Evolutionary conservation across 2,329 filamentous ascomycete species (phyloP).

Genomic region (Cyphellophora attinorum): DNA sequence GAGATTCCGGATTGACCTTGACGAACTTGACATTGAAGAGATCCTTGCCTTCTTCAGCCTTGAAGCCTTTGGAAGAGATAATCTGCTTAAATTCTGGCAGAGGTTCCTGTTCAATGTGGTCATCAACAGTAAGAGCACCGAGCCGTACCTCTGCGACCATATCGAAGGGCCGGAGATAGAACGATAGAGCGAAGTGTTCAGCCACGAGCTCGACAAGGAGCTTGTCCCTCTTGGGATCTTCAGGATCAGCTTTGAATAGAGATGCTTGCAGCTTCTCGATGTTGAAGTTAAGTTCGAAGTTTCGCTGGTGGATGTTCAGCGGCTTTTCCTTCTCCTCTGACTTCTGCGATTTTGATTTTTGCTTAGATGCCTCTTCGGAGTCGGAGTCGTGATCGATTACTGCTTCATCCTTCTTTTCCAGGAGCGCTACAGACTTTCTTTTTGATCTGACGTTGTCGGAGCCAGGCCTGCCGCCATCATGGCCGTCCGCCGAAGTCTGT

Average conservation of each 20-base stretch:
- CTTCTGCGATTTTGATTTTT: conserved; percentile 60
- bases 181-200: conserved; percentile 76
- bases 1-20: conserved; percentile 80
- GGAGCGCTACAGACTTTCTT: conserved; percentile 24
- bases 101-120: conserved; percentile 82
- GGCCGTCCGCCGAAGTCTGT: conserved; percentile 17
- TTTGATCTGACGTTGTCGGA: conserved; percentile 19
- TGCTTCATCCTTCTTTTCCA: conserved; percentile 61
- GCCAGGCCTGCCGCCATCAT: conserved; percentile 24
- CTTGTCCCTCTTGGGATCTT: conserved; percentile 61
- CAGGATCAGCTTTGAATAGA: conserved; percentile 74
- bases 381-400: conserved; percentile 64
- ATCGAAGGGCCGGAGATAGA: conserved; percentile 80
- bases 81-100: conserved; percentile 92
- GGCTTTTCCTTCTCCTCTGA: conserved; percentile 20
- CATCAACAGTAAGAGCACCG: conserved; percentile 78
- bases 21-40: conserved; percentile 83
- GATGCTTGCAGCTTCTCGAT: conserved; percentile 92
- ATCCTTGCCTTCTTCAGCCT: conserved; percentile 62
- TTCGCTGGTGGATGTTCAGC: conserved; percentile 68
- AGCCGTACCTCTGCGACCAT: conserved; percentile 89
- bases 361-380: conserved; percentile 48
- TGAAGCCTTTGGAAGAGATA: conserved; percentile 75
- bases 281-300: conserved; percentile 93
- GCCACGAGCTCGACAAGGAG: conserved; percentile 86